Conservation (phyloP, 495 filamentous ascomycete genomes). For the Xylaria cubensis region DNA sequence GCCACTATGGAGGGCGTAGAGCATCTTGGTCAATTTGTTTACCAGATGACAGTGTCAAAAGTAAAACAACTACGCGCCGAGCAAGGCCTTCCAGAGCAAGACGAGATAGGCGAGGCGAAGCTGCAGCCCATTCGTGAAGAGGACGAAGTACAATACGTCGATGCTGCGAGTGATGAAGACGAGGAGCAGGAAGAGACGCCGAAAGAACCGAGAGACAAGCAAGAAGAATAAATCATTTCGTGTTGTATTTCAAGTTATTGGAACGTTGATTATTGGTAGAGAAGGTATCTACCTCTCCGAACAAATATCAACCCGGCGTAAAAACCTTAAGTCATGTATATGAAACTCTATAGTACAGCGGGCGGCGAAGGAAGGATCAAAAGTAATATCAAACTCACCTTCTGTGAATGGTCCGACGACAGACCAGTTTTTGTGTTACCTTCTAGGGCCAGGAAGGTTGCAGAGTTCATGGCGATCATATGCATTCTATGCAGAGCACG, state of each 20-base stretch:
- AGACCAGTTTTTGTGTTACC: not conserved
- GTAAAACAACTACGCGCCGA: constrained; percentile 60
- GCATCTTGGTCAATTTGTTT: constrained; percentile 96
- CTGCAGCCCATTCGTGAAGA: constrained; percentile 45
- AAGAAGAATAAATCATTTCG: not conserved
- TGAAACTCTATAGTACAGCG: not conserved
- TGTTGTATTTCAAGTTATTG: not conserved
- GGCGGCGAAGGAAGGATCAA: not conserved
- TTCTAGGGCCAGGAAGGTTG: not conserved
- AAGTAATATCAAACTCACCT: not conserved
- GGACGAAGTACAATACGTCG: constrained; percentile 43
- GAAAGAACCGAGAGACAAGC: not conserved
- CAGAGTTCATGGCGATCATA: not conserved
- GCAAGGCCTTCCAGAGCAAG: constrained; percentile 42
- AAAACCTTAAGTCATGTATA: not conserved
- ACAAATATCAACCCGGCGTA: not conserved
- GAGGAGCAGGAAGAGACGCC: constrained; percentile 30
- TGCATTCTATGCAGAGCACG: not conserved
- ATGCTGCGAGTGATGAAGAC: constrained; percentile 49
- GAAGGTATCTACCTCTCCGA: not conserved
- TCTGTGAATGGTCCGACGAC: not conserved
- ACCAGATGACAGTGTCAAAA: constrained; percentile 92
- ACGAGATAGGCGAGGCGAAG: constrained; percentile 25
- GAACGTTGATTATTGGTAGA: not conserved
- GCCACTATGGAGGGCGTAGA: constrained; percentile 86